A percentile compares a stretch with the other conserved stretches of the same genome.
Evolutionary conservation across 371 early-diverging fungal species (phyloP).

Genomic region (Syncephalastrum sp.): DNA sequence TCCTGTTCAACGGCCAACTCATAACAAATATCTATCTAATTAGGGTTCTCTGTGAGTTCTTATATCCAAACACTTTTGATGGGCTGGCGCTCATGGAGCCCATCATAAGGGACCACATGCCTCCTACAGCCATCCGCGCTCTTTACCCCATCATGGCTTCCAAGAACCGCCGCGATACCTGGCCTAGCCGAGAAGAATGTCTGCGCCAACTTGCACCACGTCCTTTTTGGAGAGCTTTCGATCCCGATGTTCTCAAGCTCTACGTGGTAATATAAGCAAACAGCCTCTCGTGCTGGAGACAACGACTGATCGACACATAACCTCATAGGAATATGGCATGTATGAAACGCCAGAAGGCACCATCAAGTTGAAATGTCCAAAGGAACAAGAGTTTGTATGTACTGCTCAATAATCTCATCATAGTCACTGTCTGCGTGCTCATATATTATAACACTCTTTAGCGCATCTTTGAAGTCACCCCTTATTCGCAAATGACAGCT

Average conservation of each 20-base stretch:
- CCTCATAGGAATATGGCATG: conserved; percentile 28
- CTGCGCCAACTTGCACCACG: conserved; percentile 14
- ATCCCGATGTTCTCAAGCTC: conserved; percentile 31
- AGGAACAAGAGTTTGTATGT: conserved; percentile 39
- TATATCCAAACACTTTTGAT: conserved; percentile 30
- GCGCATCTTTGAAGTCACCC: conserved; percentile 17
- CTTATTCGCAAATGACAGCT: conserved; percentile 4
- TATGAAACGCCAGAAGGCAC: conserved; percentile 40
- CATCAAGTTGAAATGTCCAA: conserved; percentile 31
- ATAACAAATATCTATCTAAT: not conserved
- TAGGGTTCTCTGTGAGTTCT: conserved; percentile 29
- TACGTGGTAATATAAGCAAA: conserved; percentile 23
- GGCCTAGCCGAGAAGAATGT: conserved; percentile 21
- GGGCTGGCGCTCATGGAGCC: conserved; percentile 30
- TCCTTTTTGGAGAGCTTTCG: conserved; percentile 24
- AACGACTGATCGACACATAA: not conserved
- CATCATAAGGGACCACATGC: conserved; percentile 12
- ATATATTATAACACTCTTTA: not conserved
- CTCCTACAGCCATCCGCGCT: conserved; percentile 14
- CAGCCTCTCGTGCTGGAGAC: not conserved
- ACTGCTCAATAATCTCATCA: not conserved
- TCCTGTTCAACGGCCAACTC: no score
- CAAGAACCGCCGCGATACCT: conserved; percentile 12
- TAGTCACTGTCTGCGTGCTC: not conserved
- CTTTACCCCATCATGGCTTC: conserved; percentile 9